Base-by-base conservation (phyloP, 352 stramenopile genomes). In the Thalassiosira livingstoniorum region DNA sequence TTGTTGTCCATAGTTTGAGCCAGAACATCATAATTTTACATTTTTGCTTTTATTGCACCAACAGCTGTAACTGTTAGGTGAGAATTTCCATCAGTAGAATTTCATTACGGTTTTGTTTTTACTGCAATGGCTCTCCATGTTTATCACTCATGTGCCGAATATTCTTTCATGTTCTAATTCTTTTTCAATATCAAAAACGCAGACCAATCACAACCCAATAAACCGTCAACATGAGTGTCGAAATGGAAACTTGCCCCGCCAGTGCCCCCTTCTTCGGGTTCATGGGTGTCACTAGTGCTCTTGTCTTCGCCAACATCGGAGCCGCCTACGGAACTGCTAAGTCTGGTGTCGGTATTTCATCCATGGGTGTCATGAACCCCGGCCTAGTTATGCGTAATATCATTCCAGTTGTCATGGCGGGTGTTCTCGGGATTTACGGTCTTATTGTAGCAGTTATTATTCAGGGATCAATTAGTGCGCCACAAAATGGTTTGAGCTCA, bases 261-360 rank as follows among this genome's bases (percentile, higher is more conserved):
- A 99, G 96, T 85, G 97, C 97, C 67, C 97, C 97, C 85, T 99
- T 99, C 94, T 99, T 99, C 86, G 98, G 98, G 80, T 99, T 99
- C 91, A 99, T 99, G 97, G 97, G 97, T 78, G 97, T 99, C 18
- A 97, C 97, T 72, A 85, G 83, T 58, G 87, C 90, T 45, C 78
- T 95, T 13, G 91, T 94, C 15, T 92, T 95, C 80, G 88, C 90
- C 95, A 97, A 99, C 89, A 96, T 99, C 72, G 97, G 97, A 58
- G 96, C 97, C 60, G 64, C 64, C n/a, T 72, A 72, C 64, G 64
- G 64, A 62, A 72, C 64, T 29, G 64, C 64, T 45, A 72, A 69
- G 10, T 98, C 97, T 45, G 97, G 97, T 64, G 96, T 99, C 69
- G 97, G 97, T 86, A 98, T 99, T 87, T 96, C 94, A 31, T 97